Percentiles rank a stretch among this genome's conserved stretches.
Evolutionary conservation across 495 filamentous ascomycete species (phyloP).

Genomic region (Xylaria venustula): DNA sequence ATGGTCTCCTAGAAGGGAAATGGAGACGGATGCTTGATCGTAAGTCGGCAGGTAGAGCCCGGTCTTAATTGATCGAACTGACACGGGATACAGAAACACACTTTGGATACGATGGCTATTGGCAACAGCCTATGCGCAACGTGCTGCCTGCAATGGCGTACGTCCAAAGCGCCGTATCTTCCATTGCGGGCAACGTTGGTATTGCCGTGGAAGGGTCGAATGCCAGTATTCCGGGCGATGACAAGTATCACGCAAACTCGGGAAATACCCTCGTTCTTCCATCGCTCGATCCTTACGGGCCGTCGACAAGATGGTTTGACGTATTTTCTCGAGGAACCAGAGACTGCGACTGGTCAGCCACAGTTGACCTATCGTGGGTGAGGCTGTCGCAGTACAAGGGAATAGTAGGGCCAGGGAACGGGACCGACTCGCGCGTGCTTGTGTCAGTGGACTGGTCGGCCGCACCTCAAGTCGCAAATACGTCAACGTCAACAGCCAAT

Average conservation of each 20-base stretch:
- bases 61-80: background rate
- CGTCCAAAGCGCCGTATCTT: constrained; percentile 54
- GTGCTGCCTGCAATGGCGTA: constrained; percentile 59
- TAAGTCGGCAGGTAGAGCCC: constrained; percentile 24
- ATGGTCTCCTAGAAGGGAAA: constrained; percentile 63
- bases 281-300: constrained; percentile 63
- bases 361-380: constrained; percentile 54
- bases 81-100: constrained; percentile 43
- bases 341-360: constrained; percentile 56
- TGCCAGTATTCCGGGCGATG: constrained; percentile 65
- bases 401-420: constrained; percentile 44
- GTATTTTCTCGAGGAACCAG: constrained; percentile 63
- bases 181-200: constrained; percentile 62
- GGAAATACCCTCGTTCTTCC: constrained; percentile 55
- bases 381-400: constrained; percentile 56
- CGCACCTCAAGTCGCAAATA: constrained; percentile 49
- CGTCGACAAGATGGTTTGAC: constrained; percentile 60
- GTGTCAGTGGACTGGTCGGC: constrained; percentile 62
- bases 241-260: constrained; percentile 61
- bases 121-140: constrained; percentile 74
- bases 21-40: constrained; percentile 73
- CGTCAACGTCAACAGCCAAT: constrained; percentile 37
- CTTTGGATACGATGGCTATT: constrained; percentile 52
- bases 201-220: constrained; percentile 64
- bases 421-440: constrained; percentile 56